Evolutionary conservation across 805 yeast species (phyloP).

Genomic region (Kuraishia piskuri): DNA sequence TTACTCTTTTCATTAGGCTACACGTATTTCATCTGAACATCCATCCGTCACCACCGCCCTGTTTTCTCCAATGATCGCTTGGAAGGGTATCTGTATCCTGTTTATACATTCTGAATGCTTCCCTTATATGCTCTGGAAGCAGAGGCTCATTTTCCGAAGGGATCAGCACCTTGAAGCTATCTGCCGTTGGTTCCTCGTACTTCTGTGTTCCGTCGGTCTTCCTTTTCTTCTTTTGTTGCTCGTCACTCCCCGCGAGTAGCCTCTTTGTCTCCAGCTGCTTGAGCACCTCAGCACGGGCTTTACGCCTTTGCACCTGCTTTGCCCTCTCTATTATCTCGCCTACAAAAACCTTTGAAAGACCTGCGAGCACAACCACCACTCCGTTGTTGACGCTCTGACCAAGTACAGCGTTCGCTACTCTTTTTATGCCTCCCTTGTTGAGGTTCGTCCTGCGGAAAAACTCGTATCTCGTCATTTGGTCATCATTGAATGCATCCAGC

Average conservation of each 20-base stretch:
- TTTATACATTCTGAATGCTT: constrained; percentile 77
- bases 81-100: constrained; percentile 59
- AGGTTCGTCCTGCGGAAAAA: constrained; percentile 74
- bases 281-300: constrained; percentile 30
- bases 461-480: constrained; percentile 82
- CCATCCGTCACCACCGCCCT: constrained; percentile 65
- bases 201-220: constrained; percentile 10
- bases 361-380: constrained; percentile 74
- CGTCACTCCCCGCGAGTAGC: constrained; percentile 15
- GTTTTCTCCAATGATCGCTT: constrained; percentile 55
- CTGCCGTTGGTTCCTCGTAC: not conserved
- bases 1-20: too few species aligned
- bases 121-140: constrained; percentile 76
- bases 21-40: constrained; percentile 38
- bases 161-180: constrained; percentile 3
- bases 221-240: constrained; percentile 27
- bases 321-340: constrained; percentile 87
- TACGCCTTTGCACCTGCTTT: constrained; percentile 55
- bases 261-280: constrained; percentile 1
- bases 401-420: constrained; percentile 66
- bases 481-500: constrained; percentile 66
- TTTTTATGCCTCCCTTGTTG: constrained; percentile 68
- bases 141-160: constrained; percentile 44
- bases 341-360: constrained; percentile 81
- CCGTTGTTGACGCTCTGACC: constrained; percentile 77